phyloP scores from a whole-genome alignment of 208 protist genomes.

The Leptomonas seymouri region DNA sequence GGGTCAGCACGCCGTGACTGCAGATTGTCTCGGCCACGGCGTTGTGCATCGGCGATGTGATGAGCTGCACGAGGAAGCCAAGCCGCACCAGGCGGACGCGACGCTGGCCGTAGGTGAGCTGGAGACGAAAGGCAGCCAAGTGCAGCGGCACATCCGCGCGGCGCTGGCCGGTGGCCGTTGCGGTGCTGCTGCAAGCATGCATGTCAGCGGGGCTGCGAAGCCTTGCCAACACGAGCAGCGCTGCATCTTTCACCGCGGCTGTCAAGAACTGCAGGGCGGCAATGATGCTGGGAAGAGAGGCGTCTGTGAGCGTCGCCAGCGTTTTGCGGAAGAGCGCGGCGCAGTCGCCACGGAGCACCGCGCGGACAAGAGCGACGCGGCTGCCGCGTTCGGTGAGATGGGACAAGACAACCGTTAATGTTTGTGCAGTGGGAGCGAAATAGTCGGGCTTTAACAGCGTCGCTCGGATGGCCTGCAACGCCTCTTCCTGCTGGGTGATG shows the following conservation, averaged over 20 bases:
- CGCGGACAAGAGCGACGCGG: constrained; percentile 49
- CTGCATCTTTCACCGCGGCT: constrained; percentile 52
- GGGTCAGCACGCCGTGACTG: constrained; percentile 79
- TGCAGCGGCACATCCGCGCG: constrained; percentile 66
- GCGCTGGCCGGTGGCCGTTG: not conserved
- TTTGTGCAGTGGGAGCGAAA: constrained; percentile 44
- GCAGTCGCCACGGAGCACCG: constrained; percentile 66
- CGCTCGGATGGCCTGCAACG: constrained; percentile 59
- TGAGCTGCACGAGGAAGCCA: constrained; percentile 75
- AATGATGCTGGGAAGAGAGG: constrained; percentile 38
- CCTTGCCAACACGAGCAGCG: constrained; percentile 70
- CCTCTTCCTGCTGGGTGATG: constrained; percentile 68
- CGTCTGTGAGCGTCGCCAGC: constrained; percentile 58
- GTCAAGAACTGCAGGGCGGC: constrained; percentile 72
- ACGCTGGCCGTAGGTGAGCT: constrained; percentile 80
- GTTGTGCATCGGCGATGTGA: constrained; percentile 51
- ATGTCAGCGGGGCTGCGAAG: constrained; percentile 47
- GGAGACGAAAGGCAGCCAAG: constrained; percentile 67
- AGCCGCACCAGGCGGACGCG: constrained; percentile 67
- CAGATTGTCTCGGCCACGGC: constrained; percentile 41
- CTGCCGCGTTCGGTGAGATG: constrained; percentile 26
- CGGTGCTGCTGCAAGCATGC: not conserved
- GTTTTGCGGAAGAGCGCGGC: constrained; percentile 54
- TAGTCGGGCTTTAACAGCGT: constrained; percentile 42
- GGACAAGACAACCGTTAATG: constrained; percentile 44